Base-by-base conservation (phyloP, 176 grass and related monocot genomes). In the Musa troglodytarum region DNA sequence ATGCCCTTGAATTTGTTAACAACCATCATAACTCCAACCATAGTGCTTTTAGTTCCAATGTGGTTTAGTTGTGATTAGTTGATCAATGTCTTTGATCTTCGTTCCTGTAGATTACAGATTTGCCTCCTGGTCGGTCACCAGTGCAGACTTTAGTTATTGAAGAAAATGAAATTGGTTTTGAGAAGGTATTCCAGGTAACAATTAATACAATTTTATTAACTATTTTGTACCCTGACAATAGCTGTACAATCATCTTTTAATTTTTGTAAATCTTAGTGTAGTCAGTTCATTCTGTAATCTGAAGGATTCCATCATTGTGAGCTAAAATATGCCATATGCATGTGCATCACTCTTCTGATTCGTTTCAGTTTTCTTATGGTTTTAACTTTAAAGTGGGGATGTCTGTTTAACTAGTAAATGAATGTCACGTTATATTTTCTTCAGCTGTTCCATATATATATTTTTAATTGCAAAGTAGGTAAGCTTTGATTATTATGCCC, bases 101-200 rank as follows among this genome's bases (percentile, higher is more conserved):
- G 73, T 62, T 63, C 23, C 51, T 79, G 22, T 77, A 97, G 95
- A 98, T 98, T 63, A 93, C 88, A 11, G 90, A 98, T 69, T 82
- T 98, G 84, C 95, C 95, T 58, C 95, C 95, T 13, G 95, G 95
- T 73, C 85, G 95, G 73, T 71, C 88, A 78, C 86, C 90, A 9
- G 82, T 93, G 79, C 76, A 93, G 82, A 98, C 90, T 49, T 79
- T 87, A 80, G 84, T 77, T 72, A 78, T 93, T 83, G 90, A 98
- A 98, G 95, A 90, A 81, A 88, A 98, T 80, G 82, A 85, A 54
- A 81, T 69, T 63, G 95, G 95, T 56, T 91, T 98, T 34, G 58
- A 98, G 82, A 87, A 76, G 67, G 86, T 93, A 52, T 93, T 85
- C 77, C 82, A 91, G 95, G 95, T 98, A 52, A 91, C 77, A 50